phyloP scores from a whole-genome alignment of 1,284 basidiomycete genomes.

The Pseudozyma thailandica region DNA sequence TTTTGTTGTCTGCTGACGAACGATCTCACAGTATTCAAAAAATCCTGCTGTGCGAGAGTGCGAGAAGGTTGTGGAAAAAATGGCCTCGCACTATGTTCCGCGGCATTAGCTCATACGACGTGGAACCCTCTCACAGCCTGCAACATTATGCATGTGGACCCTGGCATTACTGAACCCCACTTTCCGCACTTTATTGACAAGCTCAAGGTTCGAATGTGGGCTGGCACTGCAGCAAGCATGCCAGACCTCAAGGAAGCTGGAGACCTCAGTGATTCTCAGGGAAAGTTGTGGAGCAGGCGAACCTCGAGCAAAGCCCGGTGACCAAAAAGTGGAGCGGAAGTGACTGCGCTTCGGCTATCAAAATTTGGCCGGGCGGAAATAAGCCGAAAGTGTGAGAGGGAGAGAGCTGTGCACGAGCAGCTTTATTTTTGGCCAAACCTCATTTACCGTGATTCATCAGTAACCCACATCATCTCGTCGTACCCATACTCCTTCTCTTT shows the following conservation, averaged over 20 bases:
- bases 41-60: background rate
- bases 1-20: background rate
- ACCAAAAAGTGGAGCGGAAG: constrained; percentile 7
- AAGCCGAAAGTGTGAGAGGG: constrained; percentile 3
- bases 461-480: no score
- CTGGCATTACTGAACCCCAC: background rate
- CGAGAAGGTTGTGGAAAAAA: constrained; percentile 36
- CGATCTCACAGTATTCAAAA: constrained; percentile 10
- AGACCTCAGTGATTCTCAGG: no score
- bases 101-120: constrained; percentile 11
- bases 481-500: background rate
- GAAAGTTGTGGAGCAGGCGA: background rate
- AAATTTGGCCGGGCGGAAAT: constrained; percentile 17
- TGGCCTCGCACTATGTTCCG: background rate
- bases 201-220: no score
- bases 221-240: no score
- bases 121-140: no score
- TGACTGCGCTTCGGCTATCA: constrained; percentile 23
- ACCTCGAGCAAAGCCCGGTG: no score
- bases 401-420: no score
- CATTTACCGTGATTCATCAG: no score
- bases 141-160: no score
- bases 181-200: background rate
- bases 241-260: no score
- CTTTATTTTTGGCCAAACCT: no score